Conservation (phyloP, 1,284 basidiomycete species). For the Ganoderma meredithae region DNA sequence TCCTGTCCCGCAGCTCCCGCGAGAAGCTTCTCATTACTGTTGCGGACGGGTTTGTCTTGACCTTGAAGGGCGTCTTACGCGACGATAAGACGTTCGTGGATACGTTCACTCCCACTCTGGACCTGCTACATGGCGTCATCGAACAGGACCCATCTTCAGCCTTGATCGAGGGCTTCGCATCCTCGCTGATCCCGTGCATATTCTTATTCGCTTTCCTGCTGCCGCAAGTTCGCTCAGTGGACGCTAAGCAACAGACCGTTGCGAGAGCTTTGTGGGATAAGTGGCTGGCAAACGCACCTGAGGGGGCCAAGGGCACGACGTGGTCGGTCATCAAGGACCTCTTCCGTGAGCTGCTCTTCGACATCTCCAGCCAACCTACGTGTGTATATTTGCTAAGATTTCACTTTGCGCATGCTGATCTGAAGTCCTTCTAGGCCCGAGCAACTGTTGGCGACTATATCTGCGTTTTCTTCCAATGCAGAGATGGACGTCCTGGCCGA, state of each 20-base stretch:
- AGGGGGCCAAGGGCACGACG: slow-evolving; percentile 38
- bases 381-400: slow-evolving; percentile 32
- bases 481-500: slow-evolving; percentile 48
- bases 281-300: slow-evolving; percentile 26
- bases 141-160: slow-evolving; percentile 33
- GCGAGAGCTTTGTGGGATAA: slow-evolving; percentile 38
- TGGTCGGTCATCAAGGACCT: slow-evolving; percentile 48
- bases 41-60: slow-evolving; percentile 45
- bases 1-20: slow-evolving; percentile 49
- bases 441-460: slow-evolving; percentile 27
- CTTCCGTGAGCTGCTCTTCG: slow-evolving; percentile 51
- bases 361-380: slow-evolving; percentile 41
- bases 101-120: slow-evolving; percentile 38
- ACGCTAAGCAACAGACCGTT: slow-evolving; percentile 16
- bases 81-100: slow-evolving; percentile 30
- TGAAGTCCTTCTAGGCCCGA: slow-evolving; percentile 19
- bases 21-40: slow-evolving; percentile 45
- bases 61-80: slow-evolving; percentile 47
- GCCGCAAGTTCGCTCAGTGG: slow-evolving; percentile 42
- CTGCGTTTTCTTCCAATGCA: slow-evolving; percentile 3
- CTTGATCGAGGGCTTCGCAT: slow-evolving; percentile 19
- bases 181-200: slow-evolving; percentile 49
- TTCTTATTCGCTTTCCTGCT: slow-evolving; percentile 58
- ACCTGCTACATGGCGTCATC: slow-evolving; percentile 45
- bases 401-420: background rate